Evolutionary conservation across 176 grass and related monocot species (phyloP), one percentile per base, ranked within the genome.

Genomic region (Hsuehochloa calcarea): DNA sequence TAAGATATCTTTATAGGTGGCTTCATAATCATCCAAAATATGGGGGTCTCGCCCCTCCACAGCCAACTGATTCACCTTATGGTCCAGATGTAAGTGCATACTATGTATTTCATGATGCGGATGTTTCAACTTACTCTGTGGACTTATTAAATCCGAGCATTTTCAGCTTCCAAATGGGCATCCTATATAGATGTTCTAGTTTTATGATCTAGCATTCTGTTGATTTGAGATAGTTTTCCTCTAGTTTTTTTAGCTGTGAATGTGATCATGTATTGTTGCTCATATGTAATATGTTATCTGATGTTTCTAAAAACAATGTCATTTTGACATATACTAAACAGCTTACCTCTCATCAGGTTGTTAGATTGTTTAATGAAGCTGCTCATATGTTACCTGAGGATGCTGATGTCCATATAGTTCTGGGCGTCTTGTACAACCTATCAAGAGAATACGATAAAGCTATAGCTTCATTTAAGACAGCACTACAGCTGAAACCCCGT

Each of bases 391-490:
- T 93, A 74, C 93, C 96, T 31, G 91, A 94, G 49, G 96, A 99
- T 92, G 91, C 96, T 72, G 96, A 99, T 91, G 93, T 96, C 73
- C 96, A 96, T 84, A 92, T 99, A 91, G 93, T 99, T 84, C 86
- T 99, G 40, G 96, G 96, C 68, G 96, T 99, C 23, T 82, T 99
- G 61, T 99, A 96, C 88, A 99, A 99, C 62, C 80, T 99, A 78
- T 99, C 96, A 74, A 99, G 96, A 88, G 96, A 96, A 84, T 99
- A 99, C 82, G 96, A 99, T 79, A 99, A 91, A 92, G 96, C 96
- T 74, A 92, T 99, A 89, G 85, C 84, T 63, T 88, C 91, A 65
- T 99, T 99, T 80, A 91, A 92, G 82, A 90, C 70, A 78, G 96
- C 96, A 40, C 79, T 99, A 75, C 86, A 99, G 70, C 86, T 99